Conservation (phyloP, 331 rosid species). For the Ulmus americana region DNA sequence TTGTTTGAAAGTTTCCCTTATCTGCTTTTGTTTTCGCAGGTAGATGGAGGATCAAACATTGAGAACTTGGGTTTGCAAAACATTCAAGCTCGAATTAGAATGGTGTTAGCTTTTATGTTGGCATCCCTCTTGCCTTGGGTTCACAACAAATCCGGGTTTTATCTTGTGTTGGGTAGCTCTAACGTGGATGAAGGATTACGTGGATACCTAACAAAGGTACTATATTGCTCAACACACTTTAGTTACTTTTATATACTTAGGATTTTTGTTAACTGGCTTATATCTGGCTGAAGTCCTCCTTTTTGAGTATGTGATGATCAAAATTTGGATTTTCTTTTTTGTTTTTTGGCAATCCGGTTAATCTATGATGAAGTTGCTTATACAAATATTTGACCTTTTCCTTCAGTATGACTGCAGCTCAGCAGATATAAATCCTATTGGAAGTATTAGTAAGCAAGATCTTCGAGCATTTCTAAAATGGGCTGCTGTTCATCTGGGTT, state of each 20-base stretch:
- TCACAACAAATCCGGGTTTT: conserved; percentile 76
- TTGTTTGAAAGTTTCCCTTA: conserved; percentile 11
- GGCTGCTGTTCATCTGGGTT: conserved; percentile 90
- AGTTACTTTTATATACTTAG: neutral
- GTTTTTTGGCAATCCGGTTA: no score
- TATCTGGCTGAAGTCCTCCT: neutral
- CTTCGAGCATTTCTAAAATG: conserved; percentile 76
- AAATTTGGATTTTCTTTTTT: neutral
- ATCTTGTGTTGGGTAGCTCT: conserved; percentile 89
- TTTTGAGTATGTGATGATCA: neutral
- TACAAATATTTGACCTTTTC: conserved; percentile 17
- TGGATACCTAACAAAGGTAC: conserved; percentile 87
- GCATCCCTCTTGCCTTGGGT: conserved; percentile 98
- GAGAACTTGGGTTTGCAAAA: conserved; percentile 87
- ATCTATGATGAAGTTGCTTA: neutral
- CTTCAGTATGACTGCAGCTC: conserved; percentile 88
- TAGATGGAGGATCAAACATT: conserved; percentile 80
- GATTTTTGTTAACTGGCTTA: neutral
- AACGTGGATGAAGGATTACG: conserved; percentile 91
- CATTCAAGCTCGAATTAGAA: conserved; percentile 88
- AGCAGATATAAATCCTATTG: conserved; percentile 96
- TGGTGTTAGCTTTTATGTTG: conserved; percentile 93
- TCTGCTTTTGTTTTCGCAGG: conserved; percentile 38
- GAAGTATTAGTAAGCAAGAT: conserved; percentile 91
- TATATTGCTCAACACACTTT: neutral